phyloP scores from a whole-genome alignment of 1,139 yeast species.

The Suhomyces chickasaworum region DNA sequence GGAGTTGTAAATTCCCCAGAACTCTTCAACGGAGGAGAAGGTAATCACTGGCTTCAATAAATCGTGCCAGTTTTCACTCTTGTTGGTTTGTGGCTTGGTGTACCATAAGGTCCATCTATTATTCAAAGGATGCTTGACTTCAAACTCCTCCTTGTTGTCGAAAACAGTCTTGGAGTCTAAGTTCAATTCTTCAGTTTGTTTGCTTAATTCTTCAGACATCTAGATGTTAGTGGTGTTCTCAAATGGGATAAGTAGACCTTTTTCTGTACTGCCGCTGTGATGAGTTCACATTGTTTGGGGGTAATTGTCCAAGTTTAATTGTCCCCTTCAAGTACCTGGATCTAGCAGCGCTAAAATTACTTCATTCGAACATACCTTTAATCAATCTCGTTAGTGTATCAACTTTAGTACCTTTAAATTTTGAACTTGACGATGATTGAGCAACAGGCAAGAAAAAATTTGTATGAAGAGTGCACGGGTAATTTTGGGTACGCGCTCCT shows the following conservation, averaged over 20 bases:
- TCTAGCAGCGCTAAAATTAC: background rate
- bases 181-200: conserved; percentile 55
- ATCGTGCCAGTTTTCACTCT: conserved; percentile 88
- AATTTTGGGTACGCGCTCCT: conserved; percentile 19
- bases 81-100: conserved; percentile 85
- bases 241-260: background rate
- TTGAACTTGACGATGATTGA: conserved; percentile 15
- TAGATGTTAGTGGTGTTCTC: conserved; percentile 17
- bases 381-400: conserved; percentile 7
- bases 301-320: background rate
- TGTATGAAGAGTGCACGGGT: conserved; percentile 23
- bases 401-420: conserved; percentile 3
- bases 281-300: background rate
- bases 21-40: conserved; percentile 91
- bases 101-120: conserved; percentile 97
- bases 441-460: conserved; percentile 26
- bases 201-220: conserved; percentile 57
- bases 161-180: conserved; percentile 62
- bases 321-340: background rate
- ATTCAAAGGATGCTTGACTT: conserved; percentile 87
- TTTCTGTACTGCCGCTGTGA: background rate
- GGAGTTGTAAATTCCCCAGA: conserved; percentile 97
- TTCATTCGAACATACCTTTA: conserved; percentile 9
- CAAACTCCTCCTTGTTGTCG: conserved; percentile 68
- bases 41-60: conserved; percentile 91